These are phyloP conservation scores for Adansonia digitata DNA, from an alignment of 345 rosid species.

Conservation along the genomic window DNA sequence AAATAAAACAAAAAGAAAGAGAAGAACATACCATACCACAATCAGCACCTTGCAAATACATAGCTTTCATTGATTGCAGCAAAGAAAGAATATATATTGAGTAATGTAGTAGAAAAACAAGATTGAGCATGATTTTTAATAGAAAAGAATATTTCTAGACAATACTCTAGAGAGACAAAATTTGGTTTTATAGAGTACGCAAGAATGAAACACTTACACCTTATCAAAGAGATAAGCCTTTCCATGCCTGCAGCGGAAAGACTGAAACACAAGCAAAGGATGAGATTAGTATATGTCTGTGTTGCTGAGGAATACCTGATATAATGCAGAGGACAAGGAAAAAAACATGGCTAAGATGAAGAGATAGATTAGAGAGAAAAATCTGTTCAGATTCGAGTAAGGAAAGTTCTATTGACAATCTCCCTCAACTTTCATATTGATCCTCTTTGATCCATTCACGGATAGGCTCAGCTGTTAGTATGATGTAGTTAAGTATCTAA, in stretches of 20 bases:
- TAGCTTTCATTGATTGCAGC: neutral
- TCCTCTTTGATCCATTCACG: too few relatives aligned
- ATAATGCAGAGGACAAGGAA: neutral
- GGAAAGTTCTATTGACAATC: neutral
- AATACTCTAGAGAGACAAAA: neutral
- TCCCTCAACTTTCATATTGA: neutral
- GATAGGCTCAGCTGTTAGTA: too few relatives aligned
- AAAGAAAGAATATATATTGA: neutral
- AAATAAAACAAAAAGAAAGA: neutral
- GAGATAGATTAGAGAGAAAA: neutral
- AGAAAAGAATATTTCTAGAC: neutral
- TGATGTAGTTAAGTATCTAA: too few relatives aligned
- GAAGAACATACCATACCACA: neutral
- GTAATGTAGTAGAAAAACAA: neutral
- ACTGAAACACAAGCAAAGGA: conserved; percentile 38
- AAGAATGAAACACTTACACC: conserved; percentile 41
- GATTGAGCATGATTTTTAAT: neutral
- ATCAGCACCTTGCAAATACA: neutral
- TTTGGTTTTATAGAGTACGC: neutral
- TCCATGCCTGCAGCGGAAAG: conserved; percentile 68
- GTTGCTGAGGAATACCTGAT: neutral
- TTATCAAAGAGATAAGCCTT: conserved; percentile 69
- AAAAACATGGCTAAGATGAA: neutral
- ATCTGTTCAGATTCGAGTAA: neutral
- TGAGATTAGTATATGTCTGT: conserved; percentile 7